These are phyloP conservation scores for Ogataea methanolica DNA, from an alignment of 805 yeast genomes.

Conservation along the genomic window DNA sequence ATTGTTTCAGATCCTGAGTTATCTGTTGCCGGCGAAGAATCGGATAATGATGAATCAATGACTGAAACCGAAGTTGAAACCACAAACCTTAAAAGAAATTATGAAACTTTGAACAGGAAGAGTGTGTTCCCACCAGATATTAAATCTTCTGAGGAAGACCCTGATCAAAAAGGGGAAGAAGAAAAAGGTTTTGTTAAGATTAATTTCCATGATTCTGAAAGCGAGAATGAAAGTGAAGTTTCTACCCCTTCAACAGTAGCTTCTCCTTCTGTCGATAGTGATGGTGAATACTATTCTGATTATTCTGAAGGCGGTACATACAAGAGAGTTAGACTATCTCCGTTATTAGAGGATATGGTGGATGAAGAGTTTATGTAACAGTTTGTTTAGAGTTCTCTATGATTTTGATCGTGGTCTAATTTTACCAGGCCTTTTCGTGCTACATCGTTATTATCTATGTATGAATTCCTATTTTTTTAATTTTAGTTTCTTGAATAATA, in stretches of 20 bases:
- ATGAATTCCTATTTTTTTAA: too few species aligned
- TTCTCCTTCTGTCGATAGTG: not conserved
- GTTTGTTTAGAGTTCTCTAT: not conserved
- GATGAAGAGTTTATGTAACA: constrained; percentile 17
- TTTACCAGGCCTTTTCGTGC: too few species aligned
- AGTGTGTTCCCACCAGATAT: constrained; percentile 19
- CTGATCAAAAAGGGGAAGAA: not conserved
- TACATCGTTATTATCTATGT: too few species aligned
- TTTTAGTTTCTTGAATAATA: too few species aligned
- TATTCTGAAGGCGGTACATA: constrained; percentile 1
- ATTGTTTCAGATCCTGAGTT: constrained; percentile 1
- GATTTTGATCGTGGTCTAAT: not conserved
- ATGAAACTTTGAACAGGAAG: constrained; percentile 22
- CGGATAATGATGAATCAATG: not conserved
- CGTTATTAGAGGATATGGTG: constrained; percentile 16
- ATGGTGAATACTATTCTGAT: constrained; percentile 3
- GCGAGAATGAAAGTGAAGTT: constrained; percentile 1
- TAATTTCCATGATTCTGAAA: not conserved
- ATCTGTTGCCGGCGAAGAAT: not conserved
- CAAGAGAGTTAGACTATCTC: constrained; percentile 11
- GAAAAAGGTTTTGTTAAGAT: not conserved
- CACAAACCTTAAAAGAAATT: constrained; percentile 18
- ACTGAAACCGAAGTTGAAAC: not conserved
- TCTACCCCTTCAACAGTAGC: not conserved
- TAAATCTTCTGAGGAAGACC: not conserved